Evolutionary conservation across 2,329 filamentous ascomycete species (phyloP), one percentile per base, ranked within the genome.

Genomic region (Fusarium illudens): DNA sequence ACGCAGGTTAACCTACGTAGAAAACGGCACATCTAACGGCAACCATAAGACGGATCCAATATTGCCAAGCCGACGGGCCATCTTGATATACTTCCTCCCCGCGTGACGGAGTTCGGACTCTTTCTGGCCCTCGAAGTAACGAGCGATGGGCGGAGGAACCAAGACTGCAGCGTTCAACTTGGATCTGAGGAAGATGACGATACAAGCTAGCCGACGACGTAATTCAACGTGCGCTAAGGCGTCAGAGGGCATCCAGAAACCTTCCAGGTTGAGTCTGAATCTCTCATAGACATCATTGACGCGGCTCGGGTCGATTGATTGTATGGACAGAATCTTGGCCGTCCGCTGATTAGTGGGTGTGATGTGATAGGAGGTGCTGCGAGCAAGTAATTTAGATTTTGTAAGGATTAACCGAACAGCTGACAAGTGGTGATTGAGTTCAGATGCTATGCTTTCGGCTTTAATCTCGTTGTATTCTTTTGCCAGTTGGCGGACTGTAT

Each of bases 81-180:
- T 72, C 58, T 74, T 73, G 37, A 74, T 67, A 32, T 75, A 75
- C 55, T 75, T 75, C 32, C 68, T 72, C 4, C 73, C 73, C 2
- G 71, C 66, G 39, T 73, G 67, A 1, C 70, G 58, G 7, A 75
- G 32, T 2, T 75, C 73, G 0, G 65, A 44, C n/a, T 64, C 60
- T 36, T 69, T 71, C 2, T 66, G 60, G 9, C 60, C 64, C n/a
- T 65, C 56, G 13, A 72, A 56, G 6, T 70, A 33, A 1, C 54
- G 44, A 30, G 68, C 61, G 10, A 75, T 55, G 5, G 48, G 54
- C 3, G 62, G 60, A 4, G 71, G 64, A 17, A 71, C 53, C 8
- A 51, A 39, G 4, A 25, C 20, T 60, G 13, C 2, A 22, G 54
- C 25, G n/a, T 65, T 61, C 27, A 75, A 39, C 36, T 57, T 64